Evolutionary conservation across 2,329 filamentous ascomycete genomes (phyloP).

Genomic region (Diaporthe sp.): DNA sequence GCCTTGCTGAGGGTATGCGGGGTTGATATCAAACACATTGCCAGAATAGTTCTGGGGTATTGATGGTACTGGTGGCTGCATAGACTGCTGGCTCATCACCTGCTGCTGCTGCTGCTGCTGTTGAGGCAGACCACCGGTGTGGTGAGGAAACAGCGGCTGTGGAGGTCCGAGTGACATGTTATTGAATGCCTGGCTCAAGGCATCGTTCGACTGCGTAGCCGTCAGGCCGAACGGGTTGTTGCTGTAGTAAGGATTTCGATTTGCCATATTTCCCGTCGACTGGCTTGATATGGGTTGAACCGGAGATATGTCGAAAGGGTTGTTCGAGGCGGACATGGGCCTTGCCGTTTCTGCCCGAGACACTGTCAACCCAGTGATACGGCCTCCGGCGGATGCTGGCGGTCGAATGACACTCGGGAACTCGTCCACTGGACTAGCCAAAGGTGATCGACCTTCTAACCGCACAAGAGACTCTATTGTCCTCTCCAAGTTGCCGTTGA

Average conservation of each 20-base stretch:
- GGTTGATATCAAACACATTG: slow-evolving; percentile 58
- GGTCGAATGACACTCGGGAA: slow-evolving; percentile 51
- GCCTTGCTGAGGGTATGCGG: slow-evolving; percentile 55
- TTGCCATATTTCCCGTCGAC: slow-evolving; percentile 73
- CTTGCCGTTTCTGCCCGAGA: slow-evolving; percentile 41
- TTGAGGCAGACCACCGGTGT: slow-evolving; percentile 74
- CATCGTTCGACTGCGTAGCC: slow-evolving; percentile 56
- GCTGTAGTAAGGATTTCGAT: slow-evolving; percentile 69
- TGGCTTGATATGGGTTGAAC: slow-evolving; percentile 74
- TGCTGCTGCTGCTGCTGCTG: slow-evolving; percentile 59
- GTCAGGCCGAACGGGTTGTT: slow-evolving; percentile 77
- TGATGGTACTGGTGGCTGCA: slow-evolving; percentile 59
- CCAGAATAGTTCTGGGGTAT: slow-evolving; percentile 57
- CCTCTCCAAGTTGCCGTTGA: slow-evolving; percentile 87
- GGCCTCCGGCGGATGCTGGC: slow-evolving; percentile 53
- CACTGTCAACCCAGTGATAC: slow-evolving; percentile 46
- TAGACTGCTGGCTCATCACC: slow-evolving; percentile 58
- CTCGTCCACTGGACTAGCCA: slow-evolving; percentile 37
- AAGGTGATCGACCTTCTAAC: slow-evolving; percentile 72
- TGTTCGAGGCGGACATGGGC: slow-evolving; percentile 61
- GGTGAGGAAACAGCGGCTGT: slow-evolving; percentile 78
- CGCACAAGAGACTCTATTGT: slow-evolving; percentile 88
- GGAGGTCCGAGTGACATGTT: slow-evolving; percentile 75
- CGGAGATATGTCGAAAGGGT: slow-evolving; percentile 76
- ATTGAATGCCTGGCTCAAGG: slow-evolving; percentile 79